These are phyloP conservation scores for Pseudozyma sp. DNA, from an alignment of 1,284 basidiomycete species.

Conservation along the genomic window DNA sequence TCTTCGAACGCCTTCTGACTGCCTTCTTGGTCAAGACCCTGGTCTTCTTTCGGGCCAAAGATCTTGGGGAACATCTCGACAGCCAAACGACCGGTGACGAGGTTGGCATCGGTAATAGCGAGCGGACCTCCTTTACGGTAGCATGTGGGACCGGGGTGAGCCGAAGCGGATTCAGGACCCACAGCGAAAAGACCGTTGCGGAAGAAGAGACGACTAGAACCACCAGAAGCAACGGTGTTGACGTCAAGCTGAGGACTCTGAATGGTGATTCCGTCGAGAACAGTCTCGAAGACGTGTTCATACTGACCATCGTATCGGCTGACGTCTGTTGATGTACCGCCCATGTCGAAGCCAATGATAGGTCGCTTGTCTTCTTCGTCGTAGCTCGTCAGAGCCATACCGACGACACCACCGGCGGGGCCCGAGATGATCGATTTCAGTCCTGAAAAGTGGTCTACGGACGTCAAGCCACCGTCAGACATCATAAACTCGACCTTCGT, in stretches of 20 bases:
- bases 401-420: constrained; percentile 88
- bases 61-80: constrained; percentile 79
- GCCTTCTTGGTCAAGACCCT: constrained; percentile 77
- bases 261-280: constrained; percentile 88
- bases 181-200: constrained; percentile 66
- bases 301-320: constrained; percentile 86
- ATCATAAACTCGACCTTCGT: constrained; percentile 69
- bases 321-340: constrained; percentile 87
- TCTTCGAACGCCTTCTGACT: constrained; percentile 77
- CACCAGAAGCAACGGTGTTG: constrained; percentile 67
- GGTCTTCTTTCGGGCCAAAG: constrained; percentile 85
- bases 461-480: constrained; percentile 79
- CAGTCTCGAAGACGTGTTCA: constrained; percentile 89
- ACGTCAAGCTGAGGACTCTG: constrained; percentile 79
- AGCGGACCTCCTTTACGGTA: constrained; percentile 68
- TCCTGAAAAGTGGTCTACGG: constrained; percentile 85
- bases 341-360: constrained; percentile 75
- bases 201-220: constrained; percentile 65
- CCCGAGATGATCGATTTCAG: constrained; percentile 88
- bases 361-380: constrained; percentile 77
- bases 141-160: constrained; percentile 66
- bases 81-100: constrained; percentile 64
- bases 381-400: constrained; percentile 85
- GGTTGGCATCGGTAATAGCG: constrained; percentile 67
- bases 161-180: constrained; percentile 65